phyloP scores from a whole-genome alignment of 805 yeast species.

The Torulaspora gathmanii region DNA sequence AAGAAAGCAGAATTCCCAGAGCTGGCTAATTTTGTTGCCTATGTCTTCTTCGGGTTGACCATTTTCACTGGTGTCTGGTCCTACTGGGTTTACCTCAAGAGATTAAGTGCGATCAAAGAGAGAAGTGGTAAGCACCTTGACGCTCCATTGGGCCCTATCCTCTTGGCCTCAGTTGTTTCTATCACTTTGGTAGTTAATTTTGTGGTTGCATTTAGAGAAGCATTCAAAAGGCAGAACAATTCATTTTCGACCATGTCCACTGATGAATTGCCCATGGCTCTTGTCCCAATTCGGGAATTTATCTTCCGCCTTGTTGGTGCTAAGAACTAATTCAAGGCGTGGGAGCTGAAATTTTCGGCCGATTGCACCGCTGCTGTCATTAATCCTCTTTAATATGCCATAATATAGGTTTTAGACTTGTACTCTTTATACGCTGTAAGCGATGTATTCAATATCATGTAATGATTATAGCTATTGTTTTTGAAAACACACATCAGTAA shows the following conservation, averaged over 20 bases:
- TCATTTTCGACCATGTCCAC: slow-evolving; percentile 19
- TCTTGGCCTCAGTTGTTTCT: slow-evolving; percentile 66
- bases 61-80: slow-evolving; percentile 88
- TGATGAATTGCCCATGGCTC: slow-evolving; percentile 15
- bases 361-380: background rate
- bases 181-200: slow-evolving; percentile 69
- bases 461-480: background rate
- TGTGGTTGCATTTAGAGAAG: slow-evolving; percentile 52
- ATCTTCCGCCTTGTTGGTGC: slow-evolving; percentile 37
- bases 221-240: slow-evolving; percentile 23
- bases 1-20: slow-evolving; percentile 57
- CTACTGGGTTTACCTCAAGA: slow-evolving; percentile 63
- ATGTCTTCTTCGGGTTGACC: slow-evolving; percentile 73
- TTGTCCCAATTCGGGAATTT: slow-evolving; percentile 31
- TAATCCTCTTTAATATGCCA: background rate
- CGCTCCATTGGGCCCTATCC: slow-evolving; percentile 82
- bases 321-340: slow-evolving; percentile 7
- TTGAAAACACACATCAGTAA: background rate
- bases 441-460: background rate
- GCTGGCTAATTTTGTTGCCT: slow-evolving; percentile 68
- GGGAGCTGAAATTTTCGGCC: background rate
- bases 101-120: slow-evolving; percentile 68
- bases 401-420: background rate
- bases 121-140: slow-evolving; percentile 87
- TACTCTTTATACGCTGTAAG: background rate